Base-by-base conservation (phyloP, 305 asterid species). In the Fraxinus paxiana region DNA sequence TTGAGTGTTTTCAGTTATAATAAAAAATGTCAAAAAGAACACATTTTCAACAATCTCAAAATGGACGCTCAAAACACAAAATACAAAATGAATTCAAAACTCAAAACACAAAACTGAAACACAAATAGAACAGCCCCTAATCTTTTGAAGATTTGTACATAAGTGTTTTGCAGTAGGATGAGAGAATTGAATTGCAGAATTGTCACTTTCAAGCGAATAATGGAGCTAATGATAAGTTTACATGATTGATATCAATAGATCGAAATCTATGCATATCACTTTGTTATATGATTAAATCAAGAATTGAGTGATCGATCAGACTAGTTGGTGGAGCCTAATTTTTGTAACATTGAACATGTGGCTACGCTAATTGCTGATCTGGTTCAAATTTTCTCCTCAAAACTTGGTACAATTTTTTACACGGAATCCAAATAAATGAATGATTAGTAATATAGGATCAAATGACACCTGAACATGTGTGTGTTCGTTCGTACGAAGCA, bases 161-260 rank as follows among this genome's bases (percentile, higher is more conserved):
- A 26, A 71, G 6, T 5, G 24, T 37, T 15, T 15, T 37, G 31
- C 13, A 1, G 8, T 6, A 18, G 15, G 13, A 59, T 12, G 3
- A 4, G 73, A 17, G n/a, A 67, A 46, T 15, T 43, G 37, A 65
- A 63, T 31, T 18, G 74, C n/a, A 12, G 34, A 41, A 84, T 59
- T 71, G 82, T 84, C 83, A 81, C 75, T 79, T 59, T 81, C 85
- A 81, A 12, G 38, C 75, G 54, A 81, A 84, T 81, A 81, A 81
- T 77, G 81, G 85, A 74, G 74, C 31, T 72, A 15, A 13, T 72
- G 84, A 73, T 81, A 77, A 43, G 31, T 76, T 51, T 84, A 61
- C 71, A 77, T 78, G 85, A 79, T 77, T 81, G 81, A 73, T 34
- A 63, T 2, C 10, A 79, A 28, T n/a, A 1, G 41, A 30, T 43